Evolutionary conservation across 2,329 filamentous ascomycete species (phyloP).

Genomic region (Aspergillus ochraceoroseus): DNA sequence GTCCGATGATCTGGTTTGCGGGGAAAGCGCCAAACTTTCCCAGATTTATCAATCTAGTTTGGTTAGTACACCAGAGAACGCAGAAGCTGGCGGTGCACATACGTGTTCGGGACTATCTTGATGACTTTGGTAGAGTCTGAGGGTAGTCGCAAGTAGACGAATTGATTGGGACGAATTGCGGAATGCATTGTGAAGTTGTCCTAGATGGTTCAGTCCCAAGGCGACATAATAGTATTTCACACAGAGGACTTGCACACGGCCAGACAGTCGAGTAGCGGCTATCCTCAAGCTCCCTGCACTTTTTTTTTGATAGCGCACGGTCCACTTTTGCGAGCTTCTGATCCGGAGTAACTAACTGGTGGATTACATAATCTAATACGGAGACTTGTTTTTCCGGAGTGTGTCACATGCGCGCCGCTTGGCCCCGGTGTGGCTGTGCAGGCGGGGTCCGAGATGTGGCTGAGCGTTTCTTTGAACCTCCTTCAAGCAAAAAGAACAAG

Average conservation of each 20-base stretch:
- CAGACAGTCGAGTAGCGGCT: no score
- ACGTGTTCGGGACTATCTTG: slow-evolving; percentile 60
- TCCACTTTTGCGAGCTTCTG: slow-evolving; percentile 11
- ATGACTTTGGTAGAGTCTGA: slow-evolving; percentile 56
- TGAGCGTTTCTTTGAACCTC: no score
- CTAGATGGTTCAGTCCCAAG: no score
- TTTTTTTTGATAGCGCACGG: slow-evolving; percentile 23
- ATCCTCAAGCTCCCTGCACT: slow-evolving; percentile 3
- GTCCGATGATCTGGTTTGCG: slow-evolving; percentile 81
- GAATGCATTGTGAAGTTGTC: slow-evolving; percentile 39
- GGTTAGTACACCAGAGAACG: slow-evolving; percentile 11
- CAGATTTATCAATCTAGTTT: slow-evolving; percentile 69
- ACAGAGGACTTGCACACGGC: no score
- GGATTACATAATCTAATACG: slow-evolving; percentile 12
- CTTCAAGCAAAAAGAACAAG: no score
- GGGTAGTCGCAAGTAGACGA: slow-evolving; percentile 41
- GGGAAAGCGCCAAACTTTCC: slow-evolving; percentile 92
- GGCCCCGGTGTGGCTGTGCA: neutral
- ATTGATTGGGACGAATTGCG: slow-evolving; percentile 36
- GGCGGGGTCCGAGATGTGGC: neutral
- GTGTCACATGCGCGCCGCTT: slow-evolving; percentile 6
- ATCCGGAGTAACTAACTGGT: no score
- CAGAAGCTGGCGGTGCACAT: slow-evolving; percentile 41
- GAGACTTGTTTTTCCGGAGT: slow-evolving; percentile 8
- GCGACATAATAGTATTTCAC: no score